Conservation (phyloP, 306 rosid genomes). For the Echinosophora koreensis region DNA sequence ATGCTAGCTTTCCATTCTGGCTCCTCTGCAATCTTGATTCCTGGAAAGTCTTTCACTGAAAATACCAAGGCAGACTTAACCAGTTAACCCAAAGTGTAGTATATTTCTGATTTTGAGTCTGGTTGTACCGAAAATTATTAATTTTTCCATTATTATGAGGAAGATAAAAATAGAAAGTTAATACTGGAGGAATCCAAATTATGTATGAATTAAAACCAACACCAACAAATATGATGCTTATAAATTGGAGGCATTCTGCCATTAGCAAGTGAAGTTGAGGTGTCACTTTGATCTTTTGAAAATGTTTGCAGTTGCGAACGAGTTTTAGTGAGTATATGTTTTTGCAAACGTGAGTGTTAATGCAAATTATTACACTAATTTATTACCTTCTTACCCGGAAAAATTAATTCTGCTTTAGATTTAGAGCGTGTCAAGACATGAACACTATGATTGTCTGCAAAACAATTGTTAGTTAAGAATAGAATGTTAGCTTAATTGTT, state of each 20-base stretch:
- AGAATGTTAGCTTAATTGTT: constrained; percentile 34
- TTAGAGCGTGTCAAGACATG: constrained; percentile 89
- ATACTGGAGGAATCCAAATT: background rate
- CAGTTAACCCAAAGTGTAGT: constrained; percentile 28
- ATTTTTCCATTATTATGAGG: background rate
- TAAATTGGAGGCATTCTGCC: constrained; percentile 1
- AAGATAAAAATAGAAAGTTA: constrained; percentile 28
- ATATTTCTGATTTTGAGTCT: constrained; percentile 28
- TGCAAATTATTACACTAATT: constrained; percentile 40
- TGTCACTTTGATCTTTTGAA: constrained; percentile 21
- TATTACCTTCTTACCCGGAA: constrained; percentile 99
- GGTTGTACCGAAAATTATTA: background rate
- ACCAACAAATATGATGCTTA: constrained; percentile 16
- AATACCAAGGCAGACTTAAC: constrained; percentile 46
- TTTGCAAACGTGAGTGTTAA: constrained; percentile 30
- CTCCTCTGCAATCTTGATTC: constrained; percentile 82
- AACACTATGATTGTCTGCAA: constrained; percentile 81
- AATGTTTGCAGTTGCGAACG: background rate
- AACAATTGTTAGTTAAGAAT: constrained; percentile 34
- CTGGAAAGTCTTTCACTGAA: constrained; percentile 87
- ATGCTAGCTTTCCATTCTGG: constrained; percentile 85
- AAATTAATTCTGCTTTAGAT: constrained; percentile 86
- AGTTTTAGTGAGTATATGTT: constrained; percentile 21
- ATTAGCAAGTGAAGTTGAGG: constrained; percentile 10
- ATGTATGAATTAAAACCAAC: constrained; percentile 21